phyloP scores from a whole-genome alignment of 306 rosid genomes.

The Ormosia semicastrata region DNA sequence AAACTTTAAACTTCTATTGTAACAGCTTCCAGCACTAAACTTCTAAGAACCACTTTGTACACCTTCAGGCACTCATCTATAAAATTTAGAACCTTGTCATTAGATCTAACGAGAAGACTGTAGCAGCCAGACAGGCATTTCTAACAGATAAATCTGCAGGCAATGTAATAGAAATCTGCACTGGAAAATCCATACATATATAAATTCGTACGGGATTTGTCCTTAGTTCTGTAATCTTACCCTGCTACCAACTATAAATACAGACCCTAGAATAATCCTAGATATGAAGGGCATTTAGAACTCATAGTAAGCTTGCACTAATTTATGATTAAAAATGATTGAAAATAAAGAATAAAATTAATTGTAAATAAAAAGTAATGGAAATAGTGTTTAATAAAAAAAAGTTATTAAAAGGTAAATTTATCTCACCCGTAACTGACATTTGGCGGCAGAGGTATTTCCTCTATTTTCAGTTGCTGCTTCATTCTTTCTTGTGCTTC shows the following conservation, averaged over 20 bases:
- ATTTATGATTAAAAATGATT: not conserved
- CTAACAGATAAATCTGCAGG: slow-evolving; percentile 9
- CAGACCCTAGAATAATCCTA: not conserved
- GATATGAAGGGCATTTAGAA: not conserved
- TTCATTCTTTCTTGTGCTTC: slow-evolving; percentile 95
- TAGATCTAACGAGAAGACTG: not conserved
- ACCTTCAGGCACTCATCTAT: not conserved
- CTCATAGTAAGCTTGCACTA: not conserved
- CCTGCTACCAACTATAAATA: slow-evolving; percentile 11
- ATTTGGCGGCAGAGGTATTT: slow-evolving; percentile 62
- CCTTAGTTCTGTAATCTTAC: not conserved
- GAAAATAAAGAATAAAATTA: not conserved
- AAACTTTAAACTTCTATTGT: not conserved
- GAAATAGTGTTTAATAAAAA: not conserved
- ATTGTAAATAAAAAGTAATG: not conserved
- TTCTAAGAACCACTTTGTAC: not conserved
- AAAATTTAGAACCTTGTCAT: not conserved
- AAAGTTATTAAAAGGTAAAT: not conserved
- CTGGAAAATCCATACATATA: not conserved
- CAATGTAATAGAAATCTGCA: not conserved
- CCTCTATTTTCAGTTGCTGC: slow-evolving; percentile 74
- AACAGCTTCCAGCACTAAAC: slow-evolving; percentile 2
- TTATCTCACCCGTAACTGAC: slow-evolving; percentile 81
- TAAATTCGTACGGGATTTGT: not conserved
- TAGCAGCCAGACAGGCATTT: not conserved